A percentile compares a stretch with the other conserved stretches of the same genome.
These are phyloP conservation scores for Neonectria faginata DNA, from an alignment of 2,329 filamentous ascomycete species.

Conservation along the genomic window DNA sequence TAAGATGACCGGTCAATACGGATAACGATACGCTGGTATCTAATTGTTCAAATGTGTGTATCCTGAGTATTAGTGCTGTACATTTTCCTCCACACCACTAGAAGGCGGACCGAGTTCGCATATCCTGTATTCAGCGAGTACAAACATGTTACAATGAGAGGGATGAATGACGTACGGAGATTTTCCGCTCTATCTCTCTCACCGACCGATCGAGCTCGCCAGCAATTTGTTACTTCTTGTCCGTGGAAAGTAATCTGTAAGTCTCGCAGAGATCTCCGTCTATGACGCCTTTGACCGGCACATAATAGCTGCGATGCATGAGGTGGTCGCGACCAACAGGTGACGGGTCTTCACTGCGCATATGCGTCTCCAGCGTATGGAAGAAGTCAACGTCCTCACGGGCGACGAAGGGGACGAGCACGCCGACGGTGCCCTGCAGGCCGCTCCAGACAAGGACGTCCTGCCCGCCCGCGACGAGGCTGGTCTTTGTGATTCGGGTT, in stretches of 20 bases:
- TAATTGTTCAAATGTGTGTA: background rate
- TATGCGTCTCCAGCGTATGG: constrained; percentile 89
- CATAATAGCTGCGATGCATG: constrained; percentile 95
- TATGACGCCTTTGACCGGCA: constrained; percentile 94
- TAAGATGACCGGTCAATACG: background rate
- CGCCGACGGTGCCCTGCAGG: constrained; percentile 92
- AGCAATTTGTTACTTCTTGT: constrained; percentile 96
- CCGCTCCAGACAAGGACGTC: constrained; percentile 95
- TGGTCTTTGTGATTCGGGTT: constrained; percentile 92
- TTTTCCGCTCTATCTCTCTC: constrained; percentile 94
- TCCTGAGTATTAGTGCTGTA: background rate
- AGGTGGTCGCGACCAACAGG: constrained; percentile 93
- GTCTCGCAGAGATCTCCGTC: constrained; percentile 94
- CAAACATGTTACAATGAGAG: background rate
- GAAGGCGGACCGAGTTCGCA: constrained; percentile 70
- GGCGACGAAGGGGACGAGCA: constrained; percentile 89
- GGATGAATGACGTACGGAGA: constrained; percentile 66
- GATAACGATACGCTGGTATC: background rate
- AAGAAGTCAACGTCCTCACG: constrained; percentile 98
- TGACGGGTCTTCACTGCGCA: constrained; percentile 87
- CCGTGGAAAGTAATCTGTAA: constrained; percentile 84
- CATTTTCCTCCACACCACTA: constrained; percentile 48
- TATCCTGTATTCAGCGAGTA: constrained; percentile 58
- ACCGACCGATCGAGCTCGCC: constrained; percentile 91
- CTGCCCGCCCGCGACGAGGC: constrained; percentile 89